Evolutionary conservation across 805 yeast genomes (phyloP), one percentile per base, ranked within the genome.

Genomic region (Candida boidinii): DNA sequence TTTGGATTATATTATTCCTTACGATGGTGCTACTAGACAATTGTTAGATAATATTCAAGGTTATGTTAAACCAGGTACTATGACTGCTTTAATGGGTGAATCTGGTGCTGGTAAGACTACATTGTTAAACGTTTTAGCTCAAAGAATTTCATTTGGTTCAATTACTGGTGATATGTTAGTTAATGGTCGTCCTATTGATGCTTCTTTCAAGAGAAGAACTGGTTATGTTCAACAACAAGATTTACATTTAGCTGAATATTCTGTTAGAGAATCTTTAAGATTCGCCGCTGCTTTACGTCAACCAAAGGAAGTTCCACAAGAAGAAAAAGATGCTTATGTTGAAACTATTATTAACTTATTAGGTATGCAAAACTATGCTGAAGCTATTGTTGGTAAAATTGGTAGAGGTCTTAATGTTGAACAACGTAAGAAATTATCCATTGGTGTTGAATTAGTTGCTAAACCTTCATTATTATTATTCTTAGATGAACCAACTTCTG

Each of bases 21-120:
- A 64, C 45, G 65, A 63, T 30, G 68, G 68, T 29, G 51, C 48
- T 9, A 48, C 58, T 13, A 51, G 70, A 38, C 54, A 54, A 35
- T 53, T 70, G 40, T 56, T 74, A 44, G 58, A 62, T 42, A 46
- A 60, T 35, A 51, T 64, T 40, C 63, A 63, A 34, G 70, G 70
- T 37, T 64, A 56, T 48, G 58, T 62, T 45, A 56, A 57, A 23
- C 76, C 79, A 5, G 79, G 79, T 33, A 60, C 68, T 12, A 54
- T 72, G 56, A 72, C 77, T 29, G 78, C 79, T 3, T 53, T 72
- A 29, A 72, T 72, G 77, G 79, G 79, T 39, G 78, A 70, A 45
- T 69, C 76, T 11, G 79, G 79, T 47, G 78, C 79, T 12, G 79
- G 79, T 49, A 72, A 72, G 46, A 72, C 79, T 2, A 72, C 79